These are phyloP conservation scores for Tolypocladium endophyticum DNA, from an alignment of 2,329 filamentous ascomycete genomes.

Conservation along the genomic window DNA sequence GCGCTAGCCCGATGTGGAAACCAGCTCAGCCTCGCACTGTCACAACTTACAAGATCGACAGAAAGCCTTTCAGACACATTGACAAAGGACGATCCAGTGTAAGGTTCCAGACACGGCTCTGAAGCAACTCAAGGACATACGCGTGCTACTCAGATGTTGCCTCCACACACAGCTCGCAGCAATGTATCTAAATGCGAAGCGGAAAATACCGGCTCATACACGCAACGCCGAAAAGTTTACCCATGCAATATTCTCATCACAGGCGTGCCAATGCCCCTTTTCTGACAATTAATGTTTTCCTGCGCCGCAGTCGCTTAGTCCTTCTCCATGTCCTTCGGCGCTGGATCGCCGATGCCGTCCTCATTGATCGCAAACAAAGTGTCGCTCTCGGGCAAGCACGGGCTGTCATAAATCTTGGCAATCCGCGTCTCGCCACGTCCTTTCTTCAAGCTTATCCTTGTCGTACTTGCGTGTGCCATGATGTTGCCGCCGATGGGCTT, in stretches of 20 bases:
- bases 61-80: conserved; percentile 1
- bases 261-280: neutral
- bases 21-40: conserved; percentile 14
- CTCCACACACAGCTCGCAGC: neutral
- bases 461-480: conserved; percentile 95
- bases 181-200: neutral
- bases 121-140: neutral
- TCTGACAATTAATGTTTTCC: neutral
- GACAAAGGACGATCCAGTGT: neutral
- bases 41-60: neutral
- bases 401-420: conserved; percentile 98
- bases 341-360: conserved; percentile 91
- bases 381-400: conserved; percentile 91
- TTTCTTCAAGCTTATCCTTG: conserved; percentile 88
- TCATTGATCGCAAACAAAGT: conserved; percentile 95
- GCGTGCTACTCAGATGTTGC: neutral
- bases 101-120: neutral
- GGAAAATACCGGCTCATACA: neutral
- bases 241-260: conserved; percentile 10
- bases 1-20: conserved; percentile 26
- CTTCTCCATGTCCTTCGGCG: conserved; percentile 91
- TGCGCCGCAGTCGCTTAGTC: conserved; percentile 33
- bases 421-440: conserved; percentile 90
- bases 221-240: conserved; percentile 22
- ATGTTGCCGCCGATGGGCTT: conserved; percentile 99